Evolutionary conservation across 2,329 filamentous ascomycete genomes (phyloP).

Genomic region (Nannizziopsis arthrosporioides): DNA sequence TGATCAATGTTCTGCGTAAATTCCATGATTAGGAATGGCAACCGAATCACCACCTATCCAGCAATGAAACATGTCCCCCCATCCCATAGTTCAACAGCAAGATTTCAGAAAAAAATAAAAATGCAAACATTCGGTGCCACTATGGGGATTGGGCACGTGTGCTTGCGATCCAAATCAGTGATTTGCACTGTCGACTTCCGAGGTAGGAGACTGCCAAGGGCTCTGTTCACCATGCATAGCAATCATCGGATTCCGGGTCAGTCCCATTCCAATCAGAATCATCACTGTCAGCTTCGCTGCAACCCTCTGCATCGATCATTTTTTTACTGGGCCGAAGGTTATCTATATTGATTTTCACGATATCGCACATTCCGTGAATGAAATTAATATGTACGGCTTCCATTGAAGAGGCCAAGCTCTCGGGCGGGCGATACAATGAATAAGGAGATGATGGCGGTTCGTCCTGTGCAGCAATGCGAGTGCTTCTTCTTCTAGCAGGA

Average conservation of each 20-base stretch:
- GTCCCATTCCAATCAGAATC: constrained; percentile 52
- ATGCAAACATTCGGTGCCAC: no score
- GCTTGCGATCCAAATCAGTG: no score
- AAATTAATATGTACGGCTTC: constrained; percentile 5
- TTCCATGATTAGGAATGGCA: no score
- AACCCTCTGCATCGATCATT: constrained; percentile 48
- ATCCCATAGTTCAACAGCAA: no score
- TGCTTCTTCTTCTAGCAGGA: constrained; percentile 1
- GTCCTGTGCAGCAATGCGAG: background rate
- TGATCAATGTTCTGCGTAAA: no score
- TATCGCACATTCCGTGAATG: constrained; percentile 47
- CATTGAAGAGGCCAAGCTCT: background rate
- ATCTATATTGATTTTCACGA: constrained; percentile 49
- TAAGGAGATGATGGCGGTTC: background rate
- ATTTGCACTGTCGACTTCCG: no score
- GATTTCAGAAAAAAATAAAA: no score
- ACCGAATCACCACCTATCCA: no score
- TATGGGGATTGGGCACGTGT: no score
- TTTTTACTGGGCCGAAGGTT: constrained; percentile 50
- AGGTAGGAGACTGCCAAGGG: background rate
- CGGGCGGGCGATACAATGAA: no score
- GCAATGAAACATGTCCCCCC: no score
- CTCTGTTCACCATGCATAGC: constrained; percentile 22
- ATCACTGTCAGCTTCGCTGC: constrained; percentile 47
- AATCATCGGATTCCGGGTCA: constrained; percentile 28